Percentiles rank a stretch among this genome's conserved stretches.
phyloP scores from a whole-genome alignment of 2,329 filamentous ascomycete species.

The Alternaria sp. region DNA sequence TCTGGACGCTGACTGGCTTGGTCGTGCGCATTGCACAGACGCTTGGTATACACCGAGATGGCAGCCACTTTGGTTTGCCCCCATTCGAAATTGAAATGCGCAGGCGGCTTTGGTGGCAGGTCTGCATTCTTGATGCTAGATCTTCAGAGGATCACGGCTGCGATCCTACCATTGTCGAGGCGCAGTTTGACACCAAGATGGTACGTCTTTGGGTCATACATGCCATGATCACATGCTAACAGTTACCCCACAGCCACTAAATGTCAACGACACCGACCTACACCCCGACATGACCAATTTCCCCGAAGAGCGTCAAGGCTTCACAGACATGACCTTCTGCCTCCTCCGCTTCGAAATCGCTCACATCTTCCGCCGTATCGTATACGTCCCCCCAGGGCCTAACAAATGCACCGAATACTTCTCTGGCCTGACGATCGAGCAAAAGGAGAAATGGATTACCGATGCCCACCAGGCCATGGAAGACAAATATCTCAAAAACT shows the following conservation, averaged over 20 bases:
- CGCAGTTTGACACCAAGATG: conserved; percentile 68
- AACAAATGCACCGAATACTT: conserved; percentile 56
- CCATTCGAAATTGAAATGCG: conserved; percentile 70
- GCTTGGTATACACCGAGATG: conserved; percentile 68
- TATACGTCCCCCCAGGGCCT: conserved; percentile 56
- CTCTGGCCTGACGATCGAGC: conserved; percentile 54
- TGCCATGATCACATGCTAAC: conserved; percentile 10
- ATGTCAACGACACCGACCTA: conserved; percentile 65
- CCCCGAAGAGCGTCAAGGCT: conserved; percentile 59
- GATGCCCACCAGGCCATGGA: conserved; percentile 59
- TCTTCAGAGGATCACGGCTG: conserved; percentile 70
- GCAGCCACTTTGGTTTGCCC: conserved; percentile 61
- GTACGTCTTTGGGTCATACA: conserved; percentile 22
- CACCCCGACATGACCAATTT: conserved; percentile 59
- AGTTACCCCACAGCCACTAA: conserved; percentile 55
- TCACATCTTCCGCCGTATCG: conserved; percentile 57
- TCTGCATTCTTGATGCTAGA: conserved; percentile 66
- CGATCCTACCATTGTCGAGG: conserved; percentile 66
- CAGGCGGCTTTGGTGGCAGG: conserved; percentile 67
- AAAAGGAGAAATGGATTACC: conserved; percentile 61
- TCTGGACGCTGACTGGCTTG: conserved; percentile 68
- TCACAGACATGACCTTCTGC: conserved; percentile 66
- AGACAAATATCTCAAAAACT: conserved; percentile 59
- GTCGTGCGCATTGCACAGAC: conserved; percentile 67
- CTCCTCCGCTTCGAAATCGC: conserved; percentile 64